Conservation (phyloP, 73 alveolate species). For the Symbiodinium pilosum region DNA sequence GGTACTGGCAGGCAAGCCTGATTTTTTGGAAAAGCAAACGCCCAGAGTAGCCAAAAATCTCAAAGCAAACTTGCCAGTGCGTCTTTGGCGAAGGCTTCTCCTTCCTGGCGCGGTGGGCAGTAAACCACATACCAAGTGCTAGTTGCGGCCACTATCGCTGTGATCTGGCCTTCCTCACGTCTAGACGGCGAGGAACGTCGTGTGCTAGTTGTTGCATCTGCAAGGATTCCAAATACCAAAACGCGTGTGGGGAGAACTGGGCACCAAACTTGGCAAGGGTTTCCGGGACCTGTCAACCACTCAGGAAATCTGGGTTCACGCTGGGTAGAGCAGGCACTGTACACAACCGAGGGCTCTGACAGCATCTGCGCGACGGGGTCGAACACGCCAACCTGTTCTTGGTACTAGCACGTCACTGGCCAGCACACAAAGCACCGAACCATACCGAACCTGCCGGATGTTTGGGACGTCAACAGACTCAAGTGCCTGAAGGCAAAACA, state of each 20-base stretch:
- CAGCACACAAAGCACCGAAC: neutral
- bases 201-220: neutral
- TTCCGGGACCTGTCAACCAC: neutral
- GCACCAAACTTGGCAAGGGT: neutral
- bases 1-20: neutral
- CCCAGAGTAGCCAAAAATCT: no score
- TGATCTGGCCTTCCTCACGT: neutral
- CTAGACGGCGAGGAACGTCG: neutral
- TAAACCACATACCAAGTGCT: no score
- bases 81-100: neutral
- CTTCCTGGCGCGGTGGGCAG: neutral
- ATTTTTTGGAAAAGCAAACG: no score
- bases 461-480: constrained; percentile 70
- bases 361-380: constrained; percentile 62
- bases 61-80: neutral
- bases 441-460: constrained; percentile 36
- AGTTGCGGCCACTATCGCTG: neutral
- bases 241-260: neutral
- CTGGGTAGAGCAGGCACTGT: no score
- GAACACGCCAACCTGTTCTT: constrained; percentile 22
- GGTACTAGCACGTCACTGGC: neutral
- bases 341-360: neutral
- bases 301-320: no score
- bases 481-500: constrained; percentile 31
- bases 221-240: neutral